Base-by-base conservation (phyloP, 495 filamentous ascomycete species). In the Cercophora samala region DNA sequence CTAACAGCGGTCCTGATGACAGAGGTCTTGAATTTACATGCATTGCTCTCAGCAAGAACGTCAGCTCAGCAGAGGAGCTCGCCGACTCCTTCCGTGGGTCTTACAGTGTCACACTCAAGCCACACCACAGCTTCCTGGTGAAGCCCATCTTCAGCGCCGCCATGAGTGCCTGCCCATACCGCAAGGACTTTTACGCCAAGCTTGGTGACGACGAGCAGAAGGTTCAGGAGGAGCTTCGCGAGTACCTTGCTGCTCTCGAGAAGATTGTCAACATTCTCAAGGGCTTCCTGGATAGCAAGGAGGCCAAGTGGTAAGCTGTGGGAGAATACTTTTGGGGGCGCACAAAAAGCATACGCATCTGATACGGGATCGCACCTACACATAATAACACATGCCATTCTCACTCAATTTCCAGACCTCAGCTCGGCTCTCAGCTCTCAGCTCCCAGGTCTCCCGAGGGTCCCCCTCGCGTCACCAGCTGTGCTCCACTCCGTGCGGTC, bases 11-110 rank as follows among this genome's bases (percentile, higher is more conserved):
- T 24, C 19, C n/a, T 59, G 3, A 1, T 4, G 21, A 66, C 72
- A 97, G 94, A 58, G 94, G 91, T 58, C 88, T 97, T 74, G 90
- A 97, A 66, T 98, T 99, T 83, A 98, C 94, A 32, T 84, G 87
- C 71, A 84, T 91, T 73, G 90, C 91, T 62, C 90, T 99, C 52
- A 88, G 88, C 74, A 83, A 88, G 72, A 97, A 95, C 82, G 69
- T 91, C 66, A 74, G 81, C 65, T 85, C 85, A 23, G 62, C 75
- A 64, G 83, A 91, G 72, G 93, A 98, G 78, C 91, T 98, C 68
- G 83, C 89, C 26, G 79, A 82, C 65, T 97, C 93, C 63, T 99
- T 99, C 88, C 89, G 91, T 70, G 78, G 75, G 64, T 91, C 95
- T 68, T 99, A 98, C 81, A 85, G 81, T 72, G 79, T 77, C 64